Percentiles rank a stretch among this genome's conserved stretches.
phyloP scores from a whole-genome alignment of 129 eudicot genomes.

The Chrysanthemum lavandulifolium region DNA sequence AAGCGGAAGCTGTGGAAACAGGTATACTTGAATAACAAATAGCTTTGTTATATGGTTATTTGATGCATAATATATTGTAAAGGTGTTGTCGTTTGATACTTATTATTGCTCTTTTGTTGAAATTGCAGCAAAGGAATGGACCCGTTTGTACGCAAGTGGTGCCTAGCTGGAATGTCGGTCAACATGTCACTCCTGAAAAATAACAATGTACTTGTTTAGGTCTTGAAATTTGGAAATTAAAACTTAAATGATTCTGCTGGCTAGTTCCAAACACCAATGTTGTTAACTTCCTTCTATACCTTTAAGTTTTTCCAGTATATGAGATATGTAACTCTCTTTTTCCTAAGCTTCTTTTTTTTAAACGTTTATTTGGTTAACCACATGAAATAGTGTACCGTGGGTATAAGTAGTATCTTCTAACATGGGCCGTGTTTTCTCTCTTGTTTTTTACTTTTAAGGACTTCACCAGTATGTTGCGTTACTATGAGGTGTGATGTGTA shows the following conservation, averaged over 20 bases:
- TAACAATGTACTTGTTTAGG: slow-evolving; percentile 35
- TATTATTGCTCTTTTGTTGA: not conserved
- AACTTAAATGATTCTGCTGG: slow-evolving; percentile 24
- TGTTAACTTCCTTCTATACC: slow-evolving; percentile 23
- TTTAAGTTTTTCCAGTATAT: slow-evolving; percentile 24
- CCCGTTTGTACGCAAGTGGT: slow-evolving; percentile 54
- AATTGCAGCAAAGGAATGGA: slow-evolving; percentile 55
- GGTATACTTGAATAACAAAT: slow-evolving; percentile 21
- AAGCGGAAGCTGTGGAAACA: slow-evolving; percentile 61
- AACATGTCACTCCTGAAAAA: slow-evolving; percentile 14
- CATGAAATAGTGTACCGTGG: not conserved
- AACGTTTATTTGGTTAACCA: slow-evolving; percentile 16
- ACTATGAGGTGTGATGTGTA: too few species aligned
- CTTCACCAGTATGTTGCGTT: too few species aligned
- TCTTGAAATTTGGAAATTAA: slow-evolving; percentile 14
- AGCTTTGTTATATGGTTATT: not conserved
- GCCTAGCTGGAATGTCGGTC: slow-evolving; percentile 28
- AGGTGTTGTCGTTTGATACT: not conserved
- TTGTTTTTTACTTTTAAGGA: too few species aligned
- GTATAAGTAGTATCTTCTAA: not conserved
- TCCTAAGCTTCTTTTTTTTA: not conserved
- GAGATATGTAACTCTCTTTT: slow-evolving; percentile 21
- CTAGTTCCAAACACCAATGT: slow-evolving; percentile 21
- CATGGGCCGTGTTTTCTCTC: too few species aligned
- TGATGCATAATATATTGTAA: not conserved